These are phyloP conservation scores for Massarina eburnea DNA, from an alignment of 2,329 filamentous ascomycete species.

Conservation along the genomic window DNA sequence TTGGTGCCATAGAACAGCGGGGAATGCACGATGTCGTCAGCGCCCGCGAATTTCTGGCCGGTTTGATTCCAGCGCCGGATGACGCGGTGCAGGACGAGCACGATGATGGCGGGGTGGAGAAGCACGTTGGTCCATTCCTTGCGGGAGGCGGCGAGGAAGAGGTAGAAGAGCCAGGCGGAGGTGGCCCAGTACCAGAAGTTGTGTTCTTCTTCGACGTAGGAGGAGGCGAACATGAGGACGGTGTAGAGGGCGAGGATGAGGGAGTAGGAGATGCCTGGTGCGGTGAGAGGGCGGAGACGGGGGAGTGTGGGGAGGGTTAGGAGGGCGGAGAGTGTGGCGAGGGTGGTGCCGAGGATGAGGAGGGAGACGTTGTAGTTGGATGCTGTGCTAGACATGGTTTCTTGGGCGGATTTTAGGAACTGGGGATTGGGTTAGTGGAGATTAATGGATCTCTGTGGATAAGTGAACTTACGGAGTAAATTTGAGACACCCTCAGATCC, in stretches of 20 bases:
- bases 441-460: background rate
- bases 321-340: constrained; percentile 50
- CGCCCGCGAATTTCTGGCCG: constrained; percentile 92
- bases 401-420: constrained; percentile 74
- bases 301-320: constrained; percentile 38
- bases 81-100: constrained; percentile 66
- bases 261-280: constrained; percentile 48
- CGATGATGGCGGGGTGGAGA: constrained; percentile 44
- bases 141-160: constrained; percentile 46
- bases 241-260: constrained; percentile 59
- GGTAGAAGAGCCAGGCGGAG: constrained; percentile 64
- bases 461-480: constrained; percentile 42
- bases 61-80: constrained; percentile 91
- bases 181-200: constrained; percentile 97
- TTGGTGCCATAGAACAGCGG: constrained; percentile 55
- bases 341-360: constrained; percentile 52
- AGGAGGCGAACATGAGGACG: constrained; percentile 95
- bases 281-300: constrained; percentile 50
- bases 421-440: constrained; percentile 15
- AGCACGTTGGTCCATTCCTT: constrained; percentile 30
- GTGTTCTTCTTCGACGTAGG: constrained; percentile 97
- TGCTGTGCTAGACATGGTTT: constrained; percentile 81
- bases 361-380: constrained; percentile 83
- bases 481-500: constrained; percentile 35
- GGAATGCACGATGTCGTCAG: constrained; percentile 77